A percentile compares a stretch with the other conserved stretches of the same genome.
Conservation (phyloP, 805 yeast genomes). For the Ogataea paraovalis region DNA sequence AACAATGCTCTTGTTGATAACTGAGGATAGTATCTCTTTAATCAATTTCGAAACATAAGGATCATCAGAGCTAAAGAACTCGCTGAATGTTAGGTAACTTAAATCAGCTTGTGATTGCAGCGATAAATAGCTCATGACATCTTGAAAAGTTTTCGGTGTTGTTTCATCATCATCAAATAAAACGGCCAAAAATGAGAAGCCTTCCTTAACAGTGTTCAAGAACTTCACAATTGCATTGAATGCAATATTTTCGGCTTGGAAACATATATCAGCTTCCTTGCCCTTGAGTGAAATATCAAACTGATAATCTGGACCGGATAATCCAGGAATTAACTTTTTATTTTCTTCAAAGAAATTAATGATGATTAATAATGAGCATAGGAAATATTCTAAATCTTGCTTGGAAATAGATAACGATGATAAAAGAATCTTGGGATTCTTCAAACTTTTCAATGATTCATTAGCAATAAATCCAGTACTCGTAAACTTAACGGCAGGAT, state of each 20-base stretch:
- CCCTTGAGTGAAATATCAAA: conserved; percentile 45
- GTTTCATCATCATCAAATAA: conserved; percentile 59
- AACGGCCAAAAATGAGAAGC: conserved; percentile 80
- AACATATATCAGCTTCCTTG: conserved; percentile 53
- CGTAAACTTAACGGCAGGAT: conserved; percentile 30
- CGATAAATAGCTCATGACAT: conserved; percentile 65
- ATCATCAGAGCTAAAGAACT: conserved; percentile 68
- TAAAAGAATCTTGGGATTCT: conserved; percentile 34
- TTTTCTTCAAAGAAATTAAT: conserved; percentile 67
- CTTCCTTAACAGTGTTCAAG: conserved; percentile 78
- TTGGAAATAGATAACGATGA: conserved; percentile 43
- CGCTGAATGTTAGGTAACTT: conserved; percentile 63
- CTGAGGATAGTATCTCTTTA: conserved; percentile 82
- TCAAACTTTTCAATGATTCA: conserved; percentile 41
- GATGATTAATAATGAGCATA: conserved; percentile 66
- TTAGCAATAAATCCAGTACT: conserved; percentile 34
- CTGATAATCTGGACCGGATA: conserved; percentile 52
- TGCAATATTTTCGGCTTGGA: conserved; percentile 90
- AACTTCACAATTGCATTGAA: conserved; percentile 72
- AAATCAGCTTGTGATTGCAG: conserved; percentile 66
- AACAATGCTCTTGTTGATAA: conserved; percentile 82
- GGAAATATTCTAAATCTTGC: conserved; percentile 58
- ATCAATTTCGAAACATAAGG: conserved; percentile 56
- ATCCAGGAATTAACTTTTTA: conserved; percentile 57
- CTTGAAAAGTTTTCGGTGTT: conserved; percentile 45